phyloP scores from a whole-genome alignment of 371 early-diverging fungal genomes.

The Mortierella sp. region DNA sequence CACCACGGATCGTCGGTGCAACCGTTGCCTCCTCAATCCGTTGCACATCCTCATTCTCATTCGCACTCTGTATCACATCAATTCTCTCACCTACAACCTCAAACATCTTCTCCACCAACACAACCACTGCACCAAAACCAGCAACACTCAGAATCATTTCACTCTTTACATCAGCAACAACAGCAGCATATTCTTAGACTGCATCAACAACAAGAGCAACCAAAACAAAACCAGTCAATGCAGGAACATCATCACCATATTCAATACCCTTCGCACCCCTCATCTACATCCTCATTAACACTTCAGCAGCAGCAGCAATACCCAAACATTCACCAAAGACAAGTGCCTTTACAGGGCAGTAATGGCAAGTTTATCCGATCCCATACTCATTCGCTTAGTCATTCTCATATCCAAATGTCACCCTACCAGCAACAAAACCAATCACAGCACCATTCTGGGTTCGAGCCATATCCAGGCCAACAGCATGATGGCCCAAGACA shows the following conservation, averaged over 20 bases:
- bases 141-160: conserved; percentile 5
- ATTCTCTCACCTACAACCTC: neutral
- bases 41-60: neutral
- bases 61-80: neutral
- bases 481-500: conserved; percentile 9
- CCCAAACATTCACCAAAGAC: conserved; percentile 16
- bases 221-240: no score
- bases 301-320: neutral
- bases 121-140: neutral
- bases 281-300: neutral
- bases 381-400: conserved; percentile 18
- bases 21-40: neutral
- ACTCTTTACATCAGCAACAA: conserved; percentile 24
- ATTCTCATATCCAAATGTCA: conserved; percentile 17
- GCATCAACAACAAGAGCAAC: conserved; percentile 28
- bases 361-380: conserved; percentile 1
- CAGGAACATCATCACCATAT: conserved; percentile 7
- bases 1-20: conserved; percentile 1
- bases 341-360: neutral
- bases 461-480: neutral
- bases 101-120: conserved; percentile 1
- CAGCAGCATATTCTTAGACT: conserved; percentile 19
- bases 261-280: conserved; percentile 5
- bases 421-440: conserved; percentile 13
- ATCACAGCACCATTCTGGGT: neutral